Evolutionary conservation across 2,329 filamentous ascomycete genomes (phyloP).

Genomic region (Penicillium hordei): DNA sequence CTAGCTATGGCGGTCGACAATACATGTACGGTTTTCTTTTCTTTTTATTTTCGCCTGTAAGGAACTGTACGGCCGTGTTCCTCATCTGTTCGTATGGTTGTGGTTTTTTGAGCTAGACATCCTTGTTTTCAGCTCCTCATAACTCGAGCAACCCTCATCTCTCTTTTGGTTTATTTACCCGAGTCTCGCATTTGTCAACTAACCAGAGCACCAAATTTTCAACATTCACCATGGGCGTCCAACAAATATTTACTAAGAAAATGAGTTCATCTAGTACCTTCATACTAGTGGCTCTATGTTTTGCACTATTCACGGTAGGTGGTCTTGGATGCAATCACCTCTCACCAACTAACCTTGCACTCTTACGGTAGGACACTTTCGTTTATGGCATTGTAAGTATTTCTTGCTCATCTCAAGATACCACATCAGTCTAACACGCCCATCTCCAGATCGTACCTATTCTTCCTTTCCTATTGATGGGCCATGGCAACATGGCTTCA

Average conservation of each 20-base stretch:
- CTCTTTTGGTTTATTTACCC: neutral
- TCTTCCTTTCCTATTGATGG: neutral
- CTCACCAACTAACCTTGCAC: neutral
- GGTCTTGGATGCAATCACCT: neutral
- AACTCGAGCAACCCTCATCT: neutral
- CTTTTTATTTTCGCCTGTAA: neutral
- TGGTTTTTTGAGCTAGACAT: neutral
- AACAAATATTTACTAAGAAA: neutral
- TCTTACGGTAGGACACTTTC: neutral
- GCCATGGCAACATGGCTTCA: neutral
- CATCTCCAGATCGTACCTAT: neutral
- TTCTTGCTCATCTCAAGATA: neutral
- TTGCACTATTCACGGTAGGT: neutral
- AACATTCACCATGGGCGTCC: neutral
- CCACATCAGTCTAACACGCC: neutral
- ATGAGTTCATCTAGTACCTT: neutral
- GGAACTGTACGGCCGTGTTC: neutral
- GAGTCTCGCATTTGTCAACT: neutral
- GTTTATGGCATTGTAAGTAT: neutral
- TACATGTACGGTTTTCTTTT: neutral
- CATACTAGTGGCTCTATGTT: neutral
- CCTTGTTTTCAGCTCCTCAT: neutral
- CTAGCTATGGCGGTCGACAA: neutral
- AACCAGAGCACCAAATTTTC: neutral
- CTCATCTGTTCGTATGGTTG: neutral